Conservation (phyloP, 75 land plant genomes). For the Selaginella moellendorffii region DNA sequence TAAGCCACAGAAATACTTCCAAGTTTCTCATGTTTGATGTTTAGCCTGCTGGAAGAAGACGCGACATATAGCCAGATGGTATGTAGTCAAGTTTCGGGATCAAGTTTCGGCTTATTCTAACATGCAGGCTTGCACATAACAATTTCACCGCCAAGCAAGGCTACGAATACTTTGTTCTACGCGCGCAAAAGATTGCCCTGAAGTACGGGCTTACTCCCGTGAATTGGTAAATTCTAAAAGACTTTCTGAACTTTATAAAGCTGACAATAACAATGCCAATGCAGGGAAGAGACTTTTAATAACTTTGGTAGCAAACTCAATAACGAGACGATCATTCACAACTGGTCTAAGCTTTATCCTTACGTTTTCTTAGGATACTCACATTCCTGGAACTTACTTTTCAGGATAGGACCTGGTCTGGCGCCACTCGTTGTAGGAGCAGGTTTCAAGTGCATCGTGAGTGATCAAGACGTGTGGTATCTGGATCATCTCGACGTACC, state of each 20-base stretch:
- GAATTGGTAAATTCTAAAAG: slow-evolving; percentile 45
- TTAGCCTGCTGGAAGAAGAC: slow-evolving; percentile 57
- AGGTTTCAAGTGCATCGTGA: not conserved
- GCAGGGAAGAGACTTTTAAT: slow-evolving; percentile 9
- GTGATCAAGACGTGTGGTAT: slow-evolving; percentile 8
- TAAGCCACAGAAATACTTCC: slow-evolving; percentile 20
- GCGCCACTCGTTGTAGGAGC: not conserved
- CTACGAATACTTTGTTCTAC: slow-evolving; percentile 75
- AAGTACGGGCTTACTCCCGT: slow-evolving; percentile 65
- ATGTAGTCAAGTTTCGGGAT: not conserved
- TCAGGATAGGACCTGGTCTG: not conserved
- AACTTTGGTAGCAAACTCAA: slow-evolving; percentile 3
- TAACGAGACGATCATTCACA: slow-evolving; percentile 1
- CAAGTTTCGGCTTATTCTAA: not conserved
- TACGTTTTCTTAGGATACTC: not conserved
- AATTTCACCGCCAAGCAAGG: slow-evolving; percentile 60
- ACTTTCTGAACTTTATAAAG: not conserved
- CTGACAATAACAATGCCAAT: not conserved
- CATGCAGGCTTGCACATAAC: slow-evolving; percentile 47
- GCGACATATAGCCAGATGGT: slow-evolving; percentile 55
- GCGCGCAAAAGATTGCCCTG: slow-evolving; percentile 68
- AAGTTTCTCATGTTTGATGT: not conserved
- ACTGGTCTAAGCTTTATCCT: not conserved
- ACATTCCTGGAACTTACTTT: not conserved
- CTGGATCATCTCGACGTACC: slow-evolving; percentile 4